phyloP scores from a whole-genome alignment of 331 rosid species.

The Arachis monticola region DNA sequence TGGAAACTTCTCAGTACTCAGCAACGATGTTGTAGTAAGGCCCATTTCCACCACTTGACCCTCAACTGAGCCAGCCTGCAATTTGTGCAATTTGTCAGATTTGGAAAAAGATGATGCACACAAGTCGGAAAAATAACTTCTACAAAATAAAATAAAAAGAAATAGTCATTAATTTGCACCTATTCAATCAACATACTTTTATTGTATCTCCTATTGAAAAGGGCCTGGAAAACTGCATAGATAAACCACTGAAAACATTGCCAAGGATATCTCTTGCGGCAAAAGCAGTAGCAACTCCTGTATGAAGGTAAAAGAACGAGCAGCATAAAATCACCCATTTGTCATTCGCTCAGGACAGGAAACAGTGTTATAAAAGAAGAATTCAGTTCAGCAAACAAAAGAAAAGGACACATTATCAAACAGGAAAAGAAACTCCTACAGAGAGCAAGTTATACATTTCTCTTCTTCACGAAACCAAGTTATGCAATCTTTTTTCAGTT shows the following conservation, averaged over 20 bases:
- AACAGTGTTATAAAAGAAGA: neutral
- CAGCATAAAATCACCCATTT: conserved; percentile 12
- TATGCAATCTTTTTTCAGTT: conserved; percentile 12
- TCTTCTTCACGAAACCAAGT: neutral
- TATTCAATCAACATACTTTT: conserved; percentile 59
- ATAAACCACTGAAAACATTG: conserved; percentile 81
- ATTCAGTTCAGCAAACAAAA: too few relatives aligned
- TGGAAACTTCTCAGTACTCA: conserved; percentile 88
- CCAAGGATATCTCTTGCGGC: conserved; percentile 90
- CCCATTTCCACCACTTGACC: conserved; percentile 98
- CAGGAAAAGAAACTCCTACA: conserved; percentile 11
- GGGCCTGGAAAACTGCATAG: conserved; percentile 89
- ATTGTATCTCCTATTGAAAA: conserved; percentile 95
- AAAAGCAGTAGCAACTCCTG: conserved; percentile 96
- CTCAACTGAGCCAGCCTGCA: conserved; percentile 90
- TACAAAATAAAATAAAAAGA: conserved; percentile 8
- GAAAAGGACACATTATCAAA: neutral
- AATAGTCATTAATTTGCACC: conserved; percentile 33
- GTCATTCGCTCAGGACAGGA: neutral
- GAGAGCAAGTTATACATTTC: conserved; percentile 5
- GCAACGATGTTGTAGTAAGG: conserved; percentile 78
- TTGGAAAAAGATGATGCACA: conserved; percentile 27
- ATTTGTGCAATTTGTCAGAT: conserved; percentile 27
- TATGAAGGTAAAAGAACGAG: conserved; percentile 35
- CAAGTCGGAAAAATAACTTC: conserved; percentile 29